Base-by-base conservation (phyloP, 2,329 filamentous ascomycete species). In the Fusarium sp. region DNA sequence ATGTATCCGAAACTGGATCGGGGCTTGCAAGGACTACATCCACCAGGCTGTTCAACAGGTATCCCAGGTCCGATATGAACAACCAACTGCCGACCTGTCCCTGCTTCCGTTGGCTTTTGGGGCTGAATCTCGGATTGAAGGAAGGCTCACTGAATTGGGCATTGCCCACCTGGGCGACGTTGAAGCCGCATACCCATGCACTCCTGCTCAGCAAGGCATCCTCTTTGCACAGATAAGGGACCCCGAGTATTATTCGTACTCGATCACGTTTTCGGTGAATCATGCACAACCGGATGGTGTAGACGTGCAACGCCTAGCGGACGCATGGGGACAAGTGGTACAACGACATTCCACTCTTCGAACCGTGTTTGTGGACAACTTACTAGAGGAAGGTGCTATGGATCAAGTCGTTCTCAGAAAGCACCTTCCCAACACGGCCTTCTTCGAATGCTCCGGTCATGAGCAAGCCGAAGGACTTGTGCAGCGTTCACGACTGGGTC, bases 301-400 rank as follows among this genome's bases (percentile, higher is more conserved):
- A 0, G 62, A 74, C 5, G 38, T 62, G 1, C 16, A 61, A 14
- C 69, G 65, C 0, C 57, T 79, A 0, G 31, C 20, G 6, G 42
- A 69, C 5, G 73, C 78, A 0, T 79, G 78, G 78, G 59, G 65
- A 12, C 42, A 27, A 2, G 75, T 79, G 0, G 64, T 79, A 0
- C 22, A 62, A 10, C 75, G 68, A 0, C 78, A 79, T 33, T 71
- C 77, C 0, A 74, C 64, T 1, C 77, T 79, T 6, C 71, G 78
- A 6, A 79, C 78, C 0, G 46, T 69, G 3, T 78, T 79, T 33
- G 11, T 76, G 4, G 69, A 67, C 2, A 65, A 57, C 12, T 17
- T 69, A 0, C 11, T 71, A 1, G 46, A 76, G 1, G 68, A 75
- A 4, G 66, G 58, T 0, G 12, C 12, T 1, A 67, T 78, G 4